These are phyloP conservation scores for Obelidium mucronatum DNA, from an alignment of 192 early-diverging fungal species.

Conservation along the genomic window DNA sequence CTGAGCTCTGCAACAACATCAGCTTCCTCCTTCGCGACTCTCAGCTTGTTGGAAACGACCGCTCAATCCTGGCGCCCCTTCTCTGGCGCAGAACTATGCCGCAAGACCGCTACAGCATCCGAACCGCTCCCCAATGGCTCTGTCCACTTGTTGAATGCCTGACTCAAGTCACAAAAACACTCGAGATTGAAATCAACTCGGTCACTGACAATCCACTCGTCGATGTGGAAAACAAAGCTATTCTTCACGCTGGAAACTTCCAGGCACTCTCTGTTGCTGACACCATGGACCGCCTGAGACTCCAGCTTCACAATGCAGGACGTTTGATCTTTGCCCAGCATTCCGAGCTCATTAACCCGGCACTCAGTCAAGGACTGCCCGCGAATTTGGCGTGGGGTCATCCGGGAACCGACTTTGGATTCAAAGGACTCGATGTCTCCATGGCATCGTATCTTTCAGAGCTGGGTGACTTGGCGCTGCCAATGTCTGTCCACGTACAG, in stretches of 20 bases:
- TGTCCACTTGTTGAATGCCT: background rate
- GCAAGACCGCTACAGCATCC: background rate
- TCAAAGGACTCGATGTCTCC: background rate
- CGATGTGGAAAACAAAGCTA: background rate
- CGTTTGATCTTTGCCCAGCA: slow-evolving; percentile 12
- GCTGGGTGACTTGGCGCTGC: slow-evolving; percentile 6
- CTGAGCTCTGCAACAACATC: background rate
- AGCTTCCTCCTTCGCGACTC: background rate
- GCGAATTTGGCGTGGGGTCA: slow-evolving; percentile 9
- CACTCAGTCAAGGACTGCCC: slow-evolving; percentile 8
- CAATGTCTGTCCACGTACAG: no score
- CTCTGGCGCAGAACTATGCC: slow-evolving; percentile 1
- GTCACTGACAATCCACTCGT: slow-evolving; percentile 1
- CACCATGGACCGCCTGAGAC: slow-evolving; percentile 15
- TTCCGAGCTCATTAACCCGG: slow-evolving; percentile 16
- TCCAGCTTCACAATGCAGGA: background rate
- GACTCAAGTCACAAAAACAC: background rate
- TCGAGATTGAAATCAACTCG: no score
- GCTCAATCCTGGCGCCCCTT: background rate
- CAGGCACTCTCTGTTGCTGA: background rate
- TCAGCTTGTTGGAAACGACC: background rate
- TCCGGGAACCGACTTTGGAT: slow-evolving; percentile 10
- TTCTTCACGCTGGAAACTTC: background rate
- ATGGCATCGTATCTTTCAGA: slow-evolving; percentile 12
- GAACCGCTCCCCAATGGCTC: slow-evolving; percentile 16